phyloP scores from a whole-genome alignment of 768 basidiomycete genomes.

The Piloderma croceum region DNA sequence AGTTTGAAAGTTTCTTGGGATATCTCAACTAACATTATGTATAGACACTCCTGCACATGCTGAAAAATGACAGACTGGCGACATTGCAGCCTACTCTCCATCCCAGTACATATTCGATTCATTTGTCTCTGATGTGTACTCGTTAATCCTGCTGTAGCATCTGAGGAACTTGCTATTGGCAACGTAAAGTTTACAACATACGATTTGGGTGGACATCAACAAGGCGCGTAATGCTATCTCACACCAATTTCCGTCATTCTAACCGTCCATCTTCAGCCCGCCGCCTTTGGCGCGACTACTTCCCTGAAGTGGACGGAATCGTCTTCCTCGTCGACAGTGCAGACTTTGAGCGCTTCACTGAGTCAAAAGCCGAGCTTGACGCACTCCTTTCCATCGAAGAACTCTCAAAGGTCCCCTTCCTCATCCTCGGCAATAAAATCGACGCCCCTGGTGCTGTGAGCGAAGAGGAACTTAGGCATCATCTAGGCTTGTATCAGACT shows the following conservation, averaged over 20 bases:
- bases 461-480: conserved; percentile 94
- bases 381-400: conserved; percentile 94
- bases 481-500: conserved; percentile 96
- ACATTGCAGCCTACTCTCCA: conserved; percentile 97
- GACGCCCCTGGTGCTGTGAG: conserved; percentile 97
- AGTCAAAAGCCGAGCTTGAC: conserved; percentile 96
- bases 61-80: conserved; percentile 97
- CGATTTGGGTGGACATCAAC: conserved; percentile 95
- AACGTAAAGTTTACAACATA: conserved; percentile 99
- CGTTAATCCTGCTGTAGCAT: conserved; percentile 53
- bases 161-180: conserved; percentile 97
- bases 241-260: not conserved
- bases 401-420: conserved; percentile 93
- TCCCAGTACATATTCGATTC: conserved; percentile 82
- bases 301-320: conserved; percentile 98
- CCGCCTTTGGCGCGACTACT: conserved; percentile 98
- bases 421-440: conserved; percentile 98
- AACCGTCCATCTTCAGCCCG: conserved; percentile 56
- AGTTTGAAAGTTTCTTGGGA: no score
- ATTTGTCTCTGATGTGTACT: not conserved
- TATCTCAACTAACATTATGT: no score
- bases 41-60: conserved; percentile 98
- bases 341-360: conserved; percentile 92
- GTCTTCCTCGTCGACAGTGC: conserved; percentile 97
- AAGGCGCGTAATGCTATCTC: conserved; percentile 48